Evolutionary conservation across 371 early-diverging fungal species (phyloP).

Genomic region (Mortierella polycephala): DNA sequence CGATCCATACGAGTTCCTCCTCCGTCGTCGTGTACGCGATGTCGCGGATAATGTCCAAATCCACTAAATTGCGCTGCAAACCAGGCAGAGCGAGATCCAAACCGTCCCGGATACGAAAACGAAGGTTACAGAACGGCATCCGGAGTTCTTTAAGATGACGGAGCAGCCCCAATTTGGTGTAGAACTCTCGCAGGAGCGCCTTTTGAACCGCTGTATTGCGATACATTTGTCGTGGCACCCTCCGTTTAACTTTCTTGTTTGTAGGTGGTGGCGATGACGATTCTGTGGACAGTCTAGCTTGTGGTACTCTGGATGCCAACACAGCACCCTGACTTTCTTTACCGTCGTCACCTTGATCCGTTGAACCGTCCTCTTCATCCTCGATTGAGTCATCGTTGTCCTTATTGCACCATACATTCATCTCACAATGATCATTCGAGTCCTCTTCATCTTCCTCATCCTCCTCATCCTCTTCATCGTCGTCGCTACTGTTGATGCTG

Average conservation of each 20-base stretch:
- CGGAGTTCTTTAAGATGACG: conserved; percentile 4
- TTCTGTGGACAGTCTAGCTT: too few relatives aligned
- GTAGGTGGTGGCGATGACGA: too few relatives aligned
- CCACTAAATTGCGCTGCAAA: conserved; percentile 4
- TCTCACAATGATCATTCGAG: too few relatives aligned
- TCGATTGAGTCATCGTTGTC: not conserved
- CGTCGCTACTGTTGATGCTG: not conserved
- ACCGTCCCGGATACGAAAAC: conserved; percentile 23
- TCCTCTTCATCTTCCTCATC: conserved; percentile 2
- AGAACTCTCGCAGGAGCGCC: conserved; percentile 13
- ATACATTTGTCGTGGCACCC: not conserved
- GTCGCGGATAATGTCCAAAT: conserved; percentile 8
- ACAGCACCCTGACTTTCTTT: not conserved
- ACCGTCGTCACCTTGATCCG: not conserved
- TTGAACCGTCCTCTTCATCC: not conserved
- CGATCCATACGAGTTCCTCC: conserved; percentile 17
- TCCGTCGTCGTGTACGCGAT: not conserved
- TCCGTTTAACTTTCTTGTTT: too few relatives aligned
- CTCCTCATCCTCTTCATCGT: not conserved
- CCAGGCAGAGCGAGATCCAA: conserved; percentile 19
- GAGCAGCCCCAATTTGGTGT: conserved; percentile 15
- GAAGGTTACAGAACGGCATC: conserved; percentile 16
- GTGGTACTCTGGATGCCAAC: too few relatives aligned
- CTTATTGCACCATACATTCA: too few relatives aligned
- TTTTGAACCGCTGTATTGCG: conserved; percentile 2